Base-by-base conservation (phyloP, 306 rosid species). In the Casuarina glauca region DNA sequence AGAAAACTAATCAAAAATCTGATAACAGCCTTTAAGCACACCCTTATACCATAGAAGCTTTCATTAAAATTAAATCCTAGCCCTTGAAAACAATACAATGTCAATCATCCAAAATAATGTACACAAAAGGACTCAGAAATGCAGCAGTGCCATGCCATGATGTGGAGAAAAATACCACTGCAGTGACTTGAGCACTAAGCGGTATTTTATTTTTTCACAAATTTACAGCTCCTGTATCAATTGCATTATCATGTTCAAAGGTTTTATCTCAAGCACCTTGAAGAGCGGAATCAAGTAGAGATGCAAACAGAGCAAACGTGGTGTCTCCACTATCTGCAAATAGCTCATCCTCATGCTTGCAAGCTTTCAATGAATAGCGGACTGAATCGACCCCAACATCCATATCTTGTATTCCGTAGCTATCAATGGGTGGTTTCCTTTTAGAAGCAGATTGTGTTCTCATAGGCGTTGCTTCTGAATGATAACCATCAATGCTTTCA, bases 251-350 rank as follows among this genome's bases (percentile, higher is more conserved):
- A 44, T 36, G 79, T 52, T 79, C 75, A 72, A 69, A 35, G 74
- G 58, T 76, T 74, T 76, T 74, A 68, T 46, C 74, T 73, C 70
- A 57, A 71, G 72, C 85, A 95, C 98, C 98, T 91, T 87, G 92
- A 83, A 91, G 79, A 80, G 93, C 83, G 44, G 97, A 88, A 87
- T 95, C 98, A 70, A 95, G 90, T 64, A 93, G 85, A 46, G 93
- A 93, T 4, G 97, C 98, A 81, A 88, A 95, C 39, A 82, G 70
- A 69, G 87, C 52, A 77, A 88, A 91, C 19, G 96, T 85, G 16
- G 89, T 81, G 43, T 95, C 97, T 17, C 86, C 93, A 67, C 90
- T 87, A 76, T 87, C 96, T 46, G 83, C 88, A 77, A 93, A 82
- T 0, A 82, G 53, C 57, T 88, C 97, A 53, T 74, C 89, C 87